Base-by-base conservation (phyloP, 352 stramenopile species). In the Phytopythium montanum region DNA sequence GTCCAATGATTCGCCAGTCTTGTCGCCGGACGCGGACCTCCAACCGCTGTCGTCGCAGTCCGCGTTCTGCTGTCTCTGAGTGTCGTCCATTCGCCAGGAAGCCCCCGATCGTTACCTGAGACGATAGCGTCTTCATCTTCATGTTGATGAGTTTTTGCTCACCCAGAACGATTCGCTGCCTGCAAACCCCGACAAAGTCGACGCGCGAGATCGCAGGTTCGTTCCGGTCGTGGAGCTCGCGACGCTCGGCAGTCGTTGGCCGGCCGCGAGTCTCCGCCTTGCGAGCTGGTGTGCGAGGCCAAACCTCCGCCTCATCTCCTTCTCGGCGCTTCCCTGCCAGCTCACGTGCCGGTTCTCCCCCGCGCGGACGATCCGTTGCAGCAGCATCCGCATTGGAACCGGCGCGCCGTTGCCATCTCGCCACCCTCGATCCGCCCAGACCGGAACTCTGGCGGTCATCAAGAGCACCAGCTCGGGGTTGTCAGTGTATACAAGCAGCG, bases 281-380 rank as follows among this genome's bases (percentile, higher is more conserved):
- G 29, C 33, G 14, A 56, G 51, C 48, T 54, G 48, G 12, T 56
- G 51, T 13, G 33, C 51, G 13, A 44, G 29, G 5, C 31, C 29
- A 7, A 45, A 56, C n/a, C 51, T 42, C 33, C 51, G 31, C 29
- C 13, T 33, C 33, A 56, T 33, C 21, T 56, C 51, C 21, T 38
- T 34, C 21, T 56, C 51, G 31, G 51, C 29, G 14, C 33, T 56
- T 13, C 51, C 33, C 33, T 44, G 29, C 51, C 51, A 56, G 14
- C 31, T 56, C 2, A 56, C 51, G 21, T 56, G 51, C 9, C 51
- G 19, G n/a, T 45, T 42, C 13, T 45, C 51, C 10, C 29, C 33
- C 6, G 51, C 51, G n/a, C 29, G 18, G n/a, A 44, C 12, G 51
- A 56, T 56, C 29, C 33, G 51, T 21, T 56, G 51, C 9, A 56